Percentiles rank a stretch among this genome's conserved stretches.
These are phyloP conservation scores for Buddleja alternifolia DNA, from an alignment of 257 asterid genomes.

Conservation along the genomic window DNA sequence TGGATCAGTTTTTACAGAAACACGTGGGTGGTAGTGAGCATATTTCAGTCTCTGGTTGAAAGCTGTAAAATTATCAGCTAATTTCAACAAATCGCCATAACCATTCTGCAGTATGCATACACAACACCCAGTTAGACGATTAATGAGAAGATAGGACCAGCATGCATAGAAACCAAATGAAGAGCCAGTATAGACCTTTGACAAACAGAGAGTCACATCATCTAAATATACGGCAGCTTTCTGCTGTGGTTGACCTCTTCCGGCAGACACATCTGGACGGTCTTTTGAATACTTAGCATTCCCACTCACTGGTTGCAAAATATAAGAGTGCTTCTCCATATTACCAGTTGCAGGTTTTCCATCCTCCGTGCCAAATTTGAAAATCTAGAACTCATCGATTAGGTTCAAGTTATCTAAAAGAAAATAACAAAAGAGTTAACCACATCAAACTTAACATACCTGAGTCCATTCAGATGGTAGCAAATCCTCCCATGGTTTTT, in stretches of 20 bases:
- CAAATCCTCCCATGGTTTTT: constrained; percentile 82
- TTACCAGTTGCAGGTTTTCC: constrained; percentile 68
- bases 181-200: constrained; percentile 59
- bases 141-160: constrained; percentile 6
- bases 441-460: constrained; percentile 51
- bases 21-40: constrained; percentile 88
- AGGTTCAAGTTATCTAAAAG: constrained; percentile 26
- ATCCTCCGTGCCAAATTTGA: constrained; percentile 78
- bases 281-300: constrained; percentile 83
- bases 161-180: constrained; percentile 22
- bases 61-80: constrained; percentile 94
- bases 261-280: constrained; percentile 58
- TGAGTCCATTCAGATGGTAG: constrained; percentile 83
- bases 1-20: constrained; percentile 64
- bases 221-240: constrained; percentile 85
- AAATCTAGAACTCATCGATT: constrained; percentile 57
- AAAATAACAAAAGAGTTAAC: constrained; percentile 19
- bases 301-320: constrained; percentile 93
- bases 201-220: constrained; percentile 91
- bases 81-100: constrained; percentile 74
- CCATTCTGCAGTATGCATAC: constrained; percentile 65
- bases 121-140: constrained; percentile 10
- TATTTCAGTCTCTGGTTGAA: constrained; percentile 86
- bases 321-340: constrained; percentile 63
- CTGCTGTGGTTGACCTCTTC: constrained; percentile 66